Evolutionary conservation across 2,329 filamentous ascomycete species (phyloP).

Genomic region (Fusarium burgessii): DNA sequence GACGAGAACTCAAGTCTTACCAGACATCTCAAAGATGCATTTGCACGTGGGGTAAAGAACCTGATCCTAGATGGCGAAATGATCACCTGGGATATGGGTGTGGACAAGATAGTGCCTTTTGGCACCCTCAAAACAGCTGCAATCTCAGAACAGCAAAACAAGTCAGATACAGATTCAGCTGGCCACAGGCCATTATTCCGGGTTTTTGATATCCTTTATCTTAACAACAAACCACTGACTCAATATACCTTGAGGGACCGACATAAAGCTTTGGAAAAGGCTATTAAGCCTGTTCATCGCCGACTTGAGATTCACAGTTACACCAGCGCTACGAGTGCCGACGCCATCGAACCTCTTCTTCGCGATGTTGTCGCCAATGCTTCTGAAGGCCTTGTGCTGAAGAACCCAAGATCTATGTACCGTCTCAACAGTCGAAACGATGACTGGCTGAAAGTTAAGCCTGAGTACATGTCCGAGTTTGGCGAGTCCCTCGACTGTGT

Average conservation of each 20-base stretch:
- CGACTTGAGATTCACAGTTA: slow-evolving; percentile 87
- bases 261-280: slow-evolving; percentile 77
- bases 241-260: slow-evolving; percentile 86
- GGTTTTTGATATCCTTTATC: slow-evolving; percentile 90
- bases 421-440: slow-evolving; percentile 89
- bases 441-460: slow-evolving; percentile 99
- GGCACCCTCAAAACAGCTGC: slow-evolving; percentile 95
- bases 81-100: slow-evolving; percentile 95
- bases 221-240: slow-evolving; percentile 85
- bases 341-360: slow-evolving; percentile 82
- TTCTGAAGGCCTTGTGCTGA: slow-evolving; percentile 91
- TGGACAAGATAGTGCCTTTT: slow-evolving; percentile 88
- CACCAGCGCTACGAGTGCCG: slow-evolving; percentile 71
- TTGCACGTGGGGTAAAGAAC: slow-evolving; percentile 81
- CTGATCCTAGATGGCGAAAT: slow-evolving; percentile 97
- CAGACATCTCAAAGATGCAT: slow-evolving; percentile 81
- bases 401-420: slow-evolving; percentile 91
- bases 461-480: slow-evolving; percentile 97
- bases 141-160: slow-evolving; percentile 76
- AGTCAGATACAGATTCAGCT: slow-evolving; percentile 64
- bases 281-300: slow-evolving; percentile 76
- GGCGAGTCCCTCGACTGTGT: slow-evolving; percentile 93
- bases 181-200: slow-evolving; percentile 78
- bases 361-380: slow-evolving; percentile 87
- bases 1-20: slow-evolving; percentile 84